Evolutionary conservation across 441 rosid species (phyloP).

Genomic region (Eruca vesicaria): DNA sequence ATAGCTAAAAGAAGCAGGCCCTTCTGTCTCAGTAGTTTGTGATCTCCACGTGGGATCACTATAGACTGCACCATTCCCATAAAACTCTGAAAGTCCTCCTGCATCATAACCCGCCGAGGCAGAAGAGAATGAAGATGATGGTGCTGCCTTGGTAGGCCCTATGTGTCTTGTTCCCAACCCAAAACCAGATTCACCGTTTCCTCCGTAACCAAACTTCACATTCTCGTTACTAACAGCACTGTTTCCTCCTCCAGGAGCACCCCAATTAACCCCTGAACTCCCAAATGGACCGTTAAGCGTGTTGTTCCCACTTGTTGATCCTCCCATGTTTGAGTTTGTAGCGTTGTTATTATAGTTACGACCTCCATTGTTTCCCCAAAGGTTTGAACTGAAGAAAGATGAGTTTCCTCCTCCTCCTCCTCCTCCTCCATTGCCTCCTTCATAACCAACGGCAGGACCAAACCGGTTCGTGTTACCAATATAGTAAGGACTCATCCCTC

Average conservation of each 20-base stretch:
- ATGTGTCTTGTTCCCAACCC: conserved; percentile 59
- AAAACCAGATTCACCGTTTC: conserved; percentile 59
- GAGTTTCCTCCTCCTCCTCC: conserved; percentile 76
- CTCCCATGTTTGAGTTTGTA: conserved; percentile 44
- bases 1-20: conserved; percentile 65
- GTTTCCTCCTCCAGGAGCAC: conserved; percentile 63
- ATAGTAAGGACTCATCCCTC: conserved; percentile 80
- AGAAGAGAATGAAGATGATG: conserved; percentile 57
- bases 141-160: conserved; percentile 48
- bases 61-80: conserved; percentile 63
- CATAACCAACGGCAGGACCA: conserved; percentile 68
- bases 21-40: conserved; percentile 58
- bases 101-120: conserved; percentile 58
- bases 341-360: conserved; percentile 59
- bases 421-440: conserved; percentile 58
- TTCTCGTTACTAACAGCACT: conserved; percentile 50
- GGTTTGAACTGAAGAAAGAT: conserved; percentile 85
- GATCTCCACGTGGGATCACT: conserved; percentile 74
- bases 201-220: conserved; percentile 64
- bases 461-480: conserved; percentile 68
- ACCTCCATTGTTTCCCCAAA: conserved; percentile 81
- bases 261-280: conserved; percentile 42
- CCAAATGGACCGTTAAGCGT: conserved; percentile 60
- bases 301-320: conserved; percentile 58
- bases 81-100: conserved; percentile 53